A percentile compares a stretch with the other conserved stretches of the same genome.
phyloP scores from a whole-genome alignment of 1,284 basidiomycete species.

The Ustilago shanxiensis region DNA sequence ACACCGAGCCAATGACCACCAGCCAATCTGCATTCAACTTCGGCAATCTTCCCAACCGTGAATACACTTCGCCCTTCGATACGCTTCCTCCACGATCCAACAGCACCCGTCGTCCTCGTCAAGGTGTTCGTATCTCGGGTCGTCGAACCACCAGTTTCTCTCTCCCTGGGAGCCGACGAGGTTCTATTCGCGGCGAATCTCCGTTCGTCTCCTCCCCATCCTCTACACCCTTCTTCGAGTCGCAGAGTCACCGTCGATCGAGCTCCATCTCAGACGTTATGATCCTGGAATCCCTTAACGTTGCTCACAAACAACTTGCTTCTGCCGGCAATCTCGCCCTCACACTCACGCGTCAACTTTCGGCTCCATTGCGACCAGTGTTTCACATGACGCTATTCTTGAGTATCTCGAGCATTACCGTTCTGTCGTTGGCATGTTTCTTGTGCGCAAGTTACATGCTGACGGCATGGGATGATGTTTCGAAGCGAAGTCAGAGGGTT shows the following conservation, averaged over 20 bases:
- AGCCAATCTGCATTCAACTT: constrained; percentile 39
- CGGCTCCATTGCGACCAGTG: constrained; percentile 55
- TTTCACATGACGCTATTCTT: constrained; percentile 59
- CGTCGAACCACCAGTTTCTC: constrained; percentile 46
- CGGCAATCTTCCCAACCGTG: constrained; percentile 13
- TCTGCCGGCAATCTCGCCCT: constrained; percentile 56
- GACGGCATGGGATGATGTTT: constrained; percentile 61
- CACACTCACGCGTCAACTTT: constrained; percentile 59
- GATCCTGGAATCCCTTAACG: constrained; percentile 52
- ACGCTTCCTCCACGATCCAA: constrained; percentile 45
- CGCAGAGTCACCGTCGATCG: constrained; percentile 20
- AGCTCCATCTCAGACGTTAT: constrained; percentile 43
- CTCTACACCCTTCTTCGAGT: neutral
- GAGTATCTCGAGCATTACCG: constrained; percentile 59
- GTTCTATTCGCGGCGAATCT: constrained; percentile 43
- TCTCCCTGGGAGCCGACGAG: constrained; percentile 47
- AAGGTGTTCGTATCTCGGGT: constrained; percentile 29
- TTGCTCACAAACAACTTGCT: constrained; percentile 59
- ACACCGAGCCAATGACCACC: constrained; percentile 16
- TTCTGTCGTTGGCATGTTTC: constrained; percentile 54
- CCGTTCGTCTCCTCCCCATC: constrained; percentile 5
- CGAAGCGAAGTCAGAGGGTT: constrained; percentile 40
- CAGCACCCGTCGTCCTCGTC: constrained; percentile 39
- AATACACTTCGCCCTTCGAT: constrained; percentile 31
- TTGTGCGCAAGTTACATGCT: constrained; percentile 58